Evolutionary conservation across 1,139 yeast species (phyloP), one percentile per base, ranked within the genome.

Genomic region (Debaryomycetaceae sp.): DNA sequence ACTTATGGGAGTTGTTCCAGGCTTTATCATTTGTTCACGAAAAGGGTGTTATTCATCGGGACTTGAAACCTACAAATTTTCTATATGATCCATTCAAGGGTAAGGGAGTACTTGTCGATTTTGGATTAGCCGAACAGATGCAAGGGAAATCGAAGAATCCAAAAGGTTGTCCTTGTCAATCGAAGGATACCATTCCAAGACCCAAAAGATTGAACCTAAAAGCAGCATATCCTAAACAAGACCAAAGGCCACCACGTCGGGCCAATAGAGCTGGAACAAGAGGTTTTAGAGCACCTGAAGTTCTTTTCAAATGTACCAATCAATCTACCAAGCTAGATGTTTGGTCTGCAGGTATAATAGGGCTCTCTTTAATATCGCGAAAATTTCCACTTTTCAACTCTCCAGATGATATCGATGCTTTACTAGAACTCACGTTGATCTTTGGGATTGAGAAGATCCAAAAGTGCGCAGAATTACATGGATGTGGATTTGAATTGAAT

Each of bases 261-360:
- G 98, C 98, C 1, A 93, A 93, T 59, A 81, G 99, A 56, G 99
- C 99, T 1, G 99, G 99, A 2, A 95, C 99, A 0, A 78, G 99
- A 55, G 98, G 98, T 0, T 90, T 90, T 60, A 76, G 98, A 53
- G 97, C 98, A 0, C 97, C 97, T 0, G 98, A 90, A 61, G 97
- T 90, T 3, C 69, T 91, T 47, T 78, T 90, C 65, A 89, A 89
- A 62, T 90, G 98, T 63, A 81, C 88, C 1, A 83, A 87, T 48
- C 98, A 91, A 66, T 76, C 86, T 6, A 80, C 88, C 2, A 84
- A 84, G 59, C 80, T 90, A 37, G 97, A 90, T 63, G 79, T 89
- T 13, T 90, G 97, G 97, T 84, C 96, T 2, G 95, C 91, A 0
- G 97, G 97, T 2, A 88, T 90, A 5, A 86, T 89, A 52, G 78